Evolutionary conservation across 2,329 filamentous ascomycete species (phyloP).

Genomic region (Furcasterigmium sp.): DNA sequence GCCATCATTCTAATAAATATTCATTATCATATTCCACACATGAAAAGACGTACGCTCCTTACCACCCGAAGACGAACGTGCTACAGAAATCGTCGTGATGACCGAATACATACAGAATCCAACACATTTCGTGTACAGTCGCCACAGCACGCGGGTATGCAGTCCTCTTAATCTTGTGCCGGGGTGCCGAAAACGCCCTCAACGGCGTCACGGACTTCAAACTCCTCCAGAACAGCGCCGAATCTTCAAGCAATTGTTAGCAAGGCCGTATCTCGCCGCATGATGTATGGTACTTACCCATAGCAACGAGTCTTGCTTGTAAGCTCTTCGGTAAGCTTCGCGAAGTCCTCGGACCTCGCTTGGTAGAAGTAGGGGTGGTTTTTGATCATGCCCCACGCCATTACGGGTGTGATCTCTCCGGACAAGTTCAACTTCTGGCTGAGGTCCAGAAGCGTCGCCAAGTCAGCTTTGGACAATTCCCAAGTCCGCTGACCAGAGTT

Average conservation of each 20-base stretch:
- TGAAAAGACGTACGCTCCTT: too few species aligned
- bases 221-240: slow-evolving; percentile 60
- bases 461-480: slow-evolving; percentile 69
- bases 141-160: background rate
- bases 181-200: slow-evolving; percentile 57
- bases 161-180: background rate
- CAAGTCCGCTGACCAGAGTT: slow-evolving; percentile 67
- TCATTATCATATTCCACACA: too few species aligned
- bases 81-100: too few species aligned
- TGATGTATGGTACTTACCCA: slow-evolving; percentile 62
- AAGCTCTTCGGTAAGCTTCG: slow-evolving; percentile 67
- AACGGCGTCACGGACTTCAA: slow-evolving; percentile 72
- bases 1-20: too few species aligned
- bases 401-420: slow-evolving; percentile 89
- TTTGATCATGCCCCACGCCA: slow-evolving; percentile 84
- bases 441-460: slow-evolving; percentile 77
- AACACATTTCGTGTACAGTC: too few species aligned
- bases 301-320: slow-evolving; percentile 83
- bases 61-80: too few species aligned
- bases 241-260: slow-evolving; percentile 35
- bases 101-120: too few species aligned
- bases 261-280: background rate
- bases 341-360: slow-evolving; percentile 64
- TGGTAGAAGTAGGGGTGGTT: slow-evolving; percentile 64
- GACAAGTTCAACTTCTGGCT: slow-evolving; percentile 79